phyloP scores from a whole-genome alignment of 2,329 filamentous ascomycete genomes.

The Aspergillus ochraceus region DNA sequence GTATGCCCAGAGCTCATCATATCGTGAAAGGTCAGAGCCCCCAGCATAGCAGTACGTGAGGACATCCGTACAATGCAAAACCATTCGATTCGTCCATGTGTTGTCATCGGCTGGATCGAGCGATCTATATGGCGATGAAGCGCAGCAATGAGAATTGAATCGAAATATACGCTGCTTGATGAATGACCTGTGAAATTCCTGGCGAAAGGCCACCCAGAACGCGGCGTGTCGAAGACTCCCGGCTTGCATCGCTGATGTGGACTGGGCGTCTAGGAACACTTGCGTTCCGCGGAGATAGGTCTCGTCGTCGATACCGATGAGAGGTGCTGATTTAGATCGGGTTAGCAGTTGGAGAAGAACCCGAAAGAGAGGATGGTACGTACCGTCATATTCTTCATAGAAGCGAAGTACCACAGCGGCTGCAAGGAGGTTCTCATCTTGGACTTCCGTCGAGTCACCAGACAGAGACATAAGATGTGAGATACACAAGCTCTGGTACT shows the following conservation, averaged over 20 bases:
- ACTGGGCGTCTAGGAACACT: too few relatives aligned
- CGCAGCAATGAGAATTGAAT: constrained; percentile 2
- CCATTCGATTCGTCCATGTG: constrained; percentile 54
- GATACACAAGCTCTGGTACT: constrained; percentile 43
- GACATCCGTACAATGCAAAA: constrained; percentile 61
- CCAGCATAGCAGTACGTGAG: constrained; percentile 60
- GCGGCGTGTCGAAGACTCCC: too few relatives aligned
- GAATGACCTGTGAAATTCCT: constrained; percentile 50
- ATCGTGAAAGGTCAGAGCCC: constrained; percentile 27
- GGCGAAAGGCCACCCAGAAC: constrained; percentile 48
- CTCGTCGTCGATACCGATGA: too few relatives aligned
- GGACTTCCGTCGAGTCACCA: background rate
- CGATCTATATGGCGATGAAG: constrained; percentile 4
- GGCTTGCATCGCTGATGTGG: too few relatives aligned
- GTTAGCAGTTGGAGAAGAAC: too few relatives aligned
- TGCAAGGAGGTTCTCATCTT: constrained; percentile 31
- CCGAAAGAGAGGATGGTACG: too few relatives aligned
- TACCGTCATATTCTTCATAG: constrained; percentile 43
- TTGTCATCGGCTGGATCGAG: constrained; percentile 7
- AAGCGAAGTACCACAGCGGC: constrained; percentile 44
- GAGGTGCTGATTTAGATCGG: too few relatives aligned
- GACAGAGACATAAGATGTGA: constrained; percentile 36
- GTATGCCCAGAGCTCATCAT: constrained; percentile 26
- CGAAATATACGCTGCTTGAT: constrained; percentile 36
- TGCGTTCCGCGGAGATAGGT: too few relatives aligned